Base-by-base conservation (phyloP, 371 early-diverging fungal genomes). In the Entomophthora muscae region DNA sequence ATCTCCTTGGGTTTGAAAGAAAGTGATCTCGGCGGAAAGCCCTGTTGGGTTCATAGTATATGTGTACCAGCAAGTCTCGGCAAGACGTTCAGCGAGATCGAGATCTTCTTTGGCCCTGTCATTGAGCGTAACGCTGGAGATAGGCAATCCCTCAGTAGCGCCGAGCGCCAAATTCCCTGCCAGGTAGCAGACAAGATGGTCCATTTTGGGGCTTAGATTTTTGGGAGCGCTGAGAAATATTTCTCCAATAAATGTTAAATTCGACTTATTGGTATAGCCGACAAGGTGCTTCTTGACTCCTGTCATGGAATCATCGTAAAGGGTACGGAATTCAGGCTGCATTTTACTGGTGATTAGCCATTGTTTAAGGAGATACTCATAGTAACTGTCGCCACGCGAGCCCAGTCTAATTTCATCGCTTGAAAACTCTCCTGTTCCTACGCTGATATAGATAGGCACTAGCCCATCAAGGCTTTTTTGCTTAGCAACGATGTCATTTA, bases 131-230 rank as follows among this genome's bases (percentile, higher is more conserved):
- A 7, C 10, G 7, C n/a, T 51, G n/a, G n/a, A n/a, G n/a, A n/a
- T n/a, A 12, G 51, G 51, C n/a, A 51, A 51, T 53, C 84, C 90
- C 59, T 72, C 76, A 3, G 83, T 88, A 23, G 84, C 88, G 60
- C 75, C 86, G 1, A 93, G 71, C 0, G 91, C 90, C 61, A 93
- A 72, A 31, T 81, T 82, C 1, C 91, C 94, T 10, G 89, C 91
- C 31, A 89, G 73, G 72, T 93, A 96, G 71, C 95, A 96, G 2
- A 90, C 90, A 27, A 93, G 78, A 70, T 95, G 95, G 64, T 93
- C 93, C 91, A 95, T 89, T 64, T 88, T 88, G 5, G 84, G 77
- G 23, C 71, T 72, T 1, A 78, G 31, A 1, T 1, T 21, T 3
- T 67, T 63, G 7, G 78, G 77, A 1, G 68, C 52, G n/a, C 71